These are phyloP conservation scores for Cadophora sp. DNA, from an alignment of 2,329 filamentous ascomycete genomes.

Conservation along the genomic window DNA sequence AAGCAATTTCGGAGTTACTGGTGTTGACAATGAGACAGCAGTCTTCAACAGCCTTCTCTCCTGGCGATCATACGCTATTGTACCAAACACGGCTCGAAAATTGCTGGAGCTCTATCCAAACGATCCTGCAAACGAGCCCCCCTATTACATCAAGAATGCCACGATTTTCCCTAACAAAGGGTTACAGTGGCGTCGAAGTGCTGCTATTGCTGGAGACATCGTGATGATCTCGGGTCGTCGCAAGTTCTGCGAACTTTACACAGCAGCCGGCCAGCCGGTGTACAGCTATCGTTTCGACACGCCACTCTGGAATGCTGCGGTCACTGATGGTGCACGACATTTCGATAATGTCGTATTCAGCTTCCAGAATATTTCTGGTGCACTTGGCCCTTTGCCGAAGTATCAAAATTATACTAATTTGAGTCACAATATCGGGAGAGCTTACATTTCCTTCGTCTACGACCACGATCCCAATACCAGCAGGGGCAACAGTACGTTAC, in stretches of 20 bases:
- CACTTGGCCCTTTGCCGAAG: conserved; percentile 52
- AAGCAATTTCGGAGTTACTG: neutral
- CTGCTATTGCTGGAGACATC: conserved; percentile 54
- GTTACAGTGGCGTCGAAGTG: conserved; percentile 48
- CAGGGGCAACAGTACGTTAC: conserved; percentile 41
- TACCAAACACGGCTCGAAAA: neutral
- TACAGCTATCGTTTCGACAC: conserved; percentile 31
- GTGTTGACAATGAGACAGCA: conserved; percentile 30
- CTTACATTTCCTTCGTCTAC: conserved; percentile 49
- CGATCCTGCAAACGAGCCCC: neutral
- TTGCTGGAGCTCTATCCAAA: neutral
- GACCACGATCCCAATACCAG: conserved; percentile 50
- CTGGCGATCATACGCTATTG: conserved; percentile 19
- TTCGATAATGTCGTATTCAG: conserved; percentile 58
- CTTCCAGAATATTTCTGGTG: conserved; percentile 57
- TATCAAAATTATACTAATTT: conserved; percentile 47
- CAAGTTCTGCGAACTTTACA: conserved; percentile 52
- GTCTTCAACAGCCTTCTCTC: conserved; percentile 32
- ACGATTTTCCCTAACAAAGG: conserved; percentile 7
- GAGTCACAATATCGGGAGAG: conserved; percentile 35
- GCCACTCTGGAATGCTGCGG: conserved; percentile 46
- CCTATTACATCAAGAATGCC: conserved; percentile 26
- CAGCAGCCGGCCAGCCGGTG: neutral
- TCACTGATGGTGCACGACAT: conserved; percentile 52
- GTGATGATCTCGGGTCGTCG: conserved; percentile 56